A percentile compares a stretch with the other conserved stretches of the same genome.
Evolutionary conservation across 345 rosid genomes (phyloP).

Genomic region (Reutealis trisperma): DNA sequence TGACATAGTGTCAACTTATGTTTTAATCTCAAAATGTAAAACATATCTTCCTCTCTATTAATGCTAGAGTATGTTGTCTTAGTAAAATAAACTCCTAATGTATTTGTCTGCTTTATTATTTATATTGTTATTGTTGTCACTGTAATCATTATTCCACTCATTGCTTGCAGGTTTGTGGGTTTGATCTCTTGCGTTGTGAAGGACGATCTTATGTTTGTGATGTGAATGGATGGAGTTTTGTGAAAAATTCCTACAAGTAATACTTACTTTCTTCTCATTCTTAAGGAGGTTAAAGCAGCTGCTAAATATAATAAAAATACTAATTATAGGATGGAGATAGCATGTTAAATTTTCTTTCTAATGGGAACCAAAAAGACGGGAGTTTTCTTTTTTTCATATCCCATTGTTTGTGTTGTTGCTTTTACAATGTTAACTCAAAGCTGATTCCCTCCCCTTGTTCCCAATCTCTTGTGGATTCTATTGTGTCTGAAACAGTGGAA

Average conservation of each 20-base stretch:
- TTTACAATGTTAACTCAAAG: neutral
- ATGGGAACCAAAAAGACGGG: neutral
- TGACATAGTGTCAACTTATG: neutral
- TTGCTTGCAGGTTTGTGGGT: constrained; percentile 87
- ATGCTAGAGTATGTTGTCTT: neutral
- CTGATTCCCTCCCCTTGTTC: neutral
- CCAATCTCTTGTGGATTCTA: neutral
- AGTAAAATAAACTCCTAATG: neutral
- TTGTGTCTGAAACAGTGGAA: neutral
- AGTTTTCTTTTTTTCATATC: neutral
- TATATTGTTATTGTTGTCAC: neutral
- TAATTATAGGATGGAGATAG: neutral
- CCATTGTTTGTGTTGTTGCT: neutral
- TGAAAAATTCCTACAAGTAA: constrained; percentile 98
- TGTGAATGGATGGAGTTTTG: constrained; percentile 99
- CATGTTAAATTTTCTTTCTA: neutral
- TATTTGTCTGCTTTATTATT: neutral
- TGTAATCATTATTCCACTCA: neutral
- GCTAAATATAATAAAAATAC: neutral
- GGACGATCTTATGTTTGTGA: constrained; percentile 98
- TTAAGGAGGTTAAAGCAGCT: neutral
- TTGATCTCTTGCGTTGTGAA: constrained; percentile 95
- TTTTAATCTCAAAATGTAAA: neutral
- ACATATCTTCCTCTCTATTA: neutral
- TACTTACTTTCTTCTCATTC: constrained; percentile 20